Conservation (phyloP, 148 eudicot genomes). For the Diospyros lotus region DNA sequence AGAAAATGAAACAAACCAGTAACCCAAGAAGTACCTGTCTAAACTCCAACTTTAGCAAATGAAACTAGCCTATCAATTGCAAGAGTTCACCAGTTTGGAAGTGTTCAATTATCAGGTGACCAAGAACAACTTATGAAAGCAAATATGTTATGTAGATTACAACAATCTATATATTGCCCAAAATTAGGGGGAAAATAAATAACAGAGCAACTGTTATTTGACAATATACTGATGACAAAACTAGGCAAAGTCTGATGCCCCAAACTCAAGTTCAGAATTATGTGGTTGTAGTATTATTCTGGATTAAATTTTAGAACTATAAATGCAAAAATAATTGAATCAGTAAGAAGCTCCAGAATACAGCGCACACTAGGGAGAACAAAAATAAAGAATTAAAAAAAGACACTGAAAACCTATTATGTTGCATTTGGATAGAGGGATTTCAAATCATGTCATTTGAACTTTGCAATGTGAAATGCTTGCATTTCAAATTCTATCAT, state of each 20-base stretch:
- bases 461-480: no score
- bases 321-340: no score
- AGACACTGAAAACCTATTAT: no score
- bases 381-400: no score
- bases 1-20: neutral
- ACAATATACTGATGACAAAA: neutral
- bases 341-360: no score
- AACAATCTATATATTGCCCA: neutral
- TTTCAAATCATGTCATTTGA: no score
- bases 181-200: neutral
- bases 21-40: neutral
- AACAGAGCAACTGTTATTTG: neutral
- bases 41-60: neutral
- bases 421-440: no score
- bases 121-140: neutral
- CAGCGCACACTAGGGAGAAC: no score
- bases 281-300: no score
- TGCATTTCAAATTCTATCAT: no score
- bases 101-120: neutral
- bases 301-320: no score
- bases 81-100: neutral
- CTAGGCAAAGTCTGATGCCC: neutral
- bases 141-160: neutral
- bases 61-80: neutral
- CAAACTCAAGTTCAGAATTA: no score